Evolutionary conservation across 306 rosid genomes (phyloP), one percentile per base, ranked within the genome.

Genomic region (Acmispon strigosus): DNA sequence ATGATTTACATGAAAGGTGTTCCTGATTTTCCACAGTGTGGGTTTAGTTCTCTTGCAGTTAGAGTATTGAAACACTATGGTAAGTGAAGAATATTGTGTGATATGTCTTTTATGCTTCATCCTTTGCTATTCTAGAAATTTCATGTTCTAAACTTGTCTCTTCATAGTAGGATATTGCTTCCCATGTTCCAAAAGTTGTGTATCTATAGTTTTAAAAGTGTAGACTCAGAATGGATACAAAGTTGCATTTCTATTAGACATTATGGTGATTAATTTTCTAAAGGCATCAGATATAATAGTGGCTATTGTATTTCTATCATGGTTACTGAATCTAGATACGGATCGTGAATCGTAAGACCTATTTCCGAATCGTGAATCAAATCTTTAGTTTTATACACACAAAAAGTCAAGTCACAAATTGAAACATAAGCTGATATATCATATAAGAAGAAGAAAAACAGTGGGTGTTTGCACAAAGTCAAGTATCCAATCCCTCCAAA

Each of bases 1-100:
- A 87, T 89, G 98, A 49, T 89, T 73, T 92, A 87, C 78, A 89
- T 87, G 98, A 89, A 89, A 78, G 96, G 98, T 19, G 85, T 87
- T 24, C 98, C 90, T 11, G 90, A 86, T 10, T 62, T 72, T 73
- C 96, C 96, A 54, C 90, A 84, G 58, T 92, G 98, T 76, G 92
- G 98, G 50, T 92, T 89, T 70, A 89, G 96, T 80, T 82, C 90
- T 36, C 89, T 92, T 27, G 98, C 96, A 29, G 90, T 89, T 20
- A 86, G 84, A 79, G 90, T 89, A 45, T 78, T 92, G 63, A 82
- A 83, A 39, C 86, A 13, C 5, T 87, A 89, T 70, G 52, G 96
- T 89, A 66, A 74, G 91, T 76, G 19, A 5, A 39, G 11, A 8
- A 39, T 9, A 48, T 27, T 4, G 37, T 4, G 37, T 32, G 37